Conservation (phyloP, 192 early-diverging fungal genomes). For the Podila horticola region DNA sequence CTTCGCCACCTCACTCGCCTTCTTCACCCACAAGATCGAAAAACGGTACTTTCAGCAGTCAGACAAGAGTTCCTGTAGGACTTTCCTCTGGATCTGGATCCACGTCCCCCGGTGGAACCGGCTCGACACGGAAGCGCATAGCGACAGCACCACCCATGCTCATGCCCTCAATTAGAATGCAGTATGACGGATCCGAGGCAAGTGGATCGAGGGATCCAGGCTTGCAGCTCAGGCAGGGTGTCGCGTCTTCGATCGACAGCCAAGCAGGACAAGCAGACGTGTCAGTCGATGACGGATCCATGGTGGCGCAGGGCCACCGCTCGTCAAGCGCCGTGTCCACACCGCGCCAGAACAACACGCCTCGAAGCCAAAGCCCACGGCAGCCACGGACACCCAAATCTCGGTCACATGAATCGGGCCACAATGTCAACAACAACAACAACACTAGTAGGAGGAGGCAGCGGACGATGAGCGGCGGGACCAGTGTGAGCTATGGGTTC, state of each 20-base stretch:
- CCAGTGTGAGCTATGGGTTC: conserved; percentile 15
- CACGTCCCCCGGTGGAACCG: no score
- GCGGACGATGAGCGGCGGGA: conserved; percentile 29
- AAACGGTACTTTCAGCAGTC: no score
- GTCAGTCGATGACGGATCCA: background rate
- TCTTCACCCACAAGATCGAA: no score
- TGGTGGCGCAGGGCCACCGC: background rate
- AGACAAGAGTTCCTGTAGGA: no score
- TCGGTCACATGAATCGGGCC: background rate
- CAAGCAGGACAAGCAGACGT: background rate
- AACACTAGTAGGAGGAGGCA: conserved; percentile 10
- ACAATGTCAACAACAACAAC: no score
- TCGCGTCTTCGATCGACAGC: background rate
- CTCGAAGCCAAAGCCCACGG: conserved; percentile 7
- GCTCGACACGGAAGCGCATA: no score
- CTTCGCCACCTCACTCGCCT: no score
- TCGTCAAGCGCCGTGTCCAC: conserved; percentile 13
- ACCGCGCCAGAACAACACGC: conserved; percentile 5
- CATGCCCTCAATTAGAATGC: no score
- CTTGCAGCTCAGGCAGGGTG: background rate
- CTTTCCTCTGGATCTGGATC: no score
- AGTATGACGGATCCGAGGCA: background rate
- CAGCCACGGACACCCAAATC: conserved; percentile 22
- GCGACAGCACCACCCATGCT: no score
- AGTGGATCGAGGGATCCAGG: background rate